Evolutionary conservation across 352 stramenopile species (phyloP).

Genomic region (Globisporangium barbulae): DNA sequence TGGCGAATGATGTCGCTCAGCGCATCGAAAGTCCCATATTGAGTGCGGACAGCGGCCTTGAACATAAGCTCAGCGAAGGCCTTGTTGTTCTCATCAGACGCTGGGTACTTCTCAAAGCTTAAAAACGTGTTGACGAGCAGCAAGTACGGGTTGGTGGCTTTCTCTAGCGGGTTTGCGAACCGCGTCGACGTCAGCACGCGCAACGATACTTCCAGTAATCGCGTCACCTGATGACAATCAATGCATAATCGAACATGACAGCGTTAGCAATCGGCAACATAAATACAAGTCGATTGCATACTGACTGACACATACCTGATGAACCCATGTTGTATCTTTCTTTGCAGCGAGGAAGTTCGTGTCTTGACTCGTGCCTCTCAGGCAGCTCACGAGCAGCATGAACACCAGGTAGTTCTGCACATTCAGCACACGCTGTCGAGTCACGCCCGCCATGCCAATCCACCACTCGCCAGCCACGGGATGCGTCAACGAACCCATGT

Average conservation of each 20-base stretch:
- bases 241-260: background rate
- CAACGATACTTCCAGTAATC: slow-evolving; percentile 42
- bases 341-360: slow-evolving; percentile 26
- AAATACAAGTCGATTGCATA: background rate
- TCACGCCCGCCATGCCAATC: background rate
- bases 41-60: slow-evolving; percentile 21
- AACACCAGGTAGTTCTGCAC: slow-evolving; percentile 59
- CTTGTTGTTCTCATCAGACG: slow-evolving; percentile 14
- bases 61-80: slow-evolving; percentile 24
- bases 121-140: slow-evolving; percentile 49
- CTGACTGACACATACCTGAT: slow-evolving; percentile 21
- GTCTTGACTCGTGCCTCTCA: slow-evolving; percentile 21
- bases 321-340: slow-evolving; percentile 43
- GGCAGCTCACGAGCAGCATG: slow-evolving; percentile 53
- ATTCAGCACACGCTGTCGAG: slow-evolving; percentile 29
- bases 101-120: slow-evolving; percentile 25
- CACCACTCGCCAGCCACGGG: slow-evolving; percentile 6
- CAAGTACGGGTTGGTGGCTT: slow-evolving; percentile 39
- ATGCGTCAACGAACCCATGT: slow-evolving; percentile 1
- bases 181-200: slow-evolving; percentile 26
- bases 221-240: slow-evolving; percentile 21
- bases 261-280: background rate
- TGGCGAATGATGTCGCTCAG: slow-evolving; percentile 27
- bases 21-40: slow-evolving; percentile 33
- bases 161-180: slow-evolving; percentile 15